Evolutionary conservation across 2,329 filamentous ascomycete genomes (phyloP), one percentile per base, ranked within the genome.

Genomic region (Sclerotinia subarctica): DNA sequence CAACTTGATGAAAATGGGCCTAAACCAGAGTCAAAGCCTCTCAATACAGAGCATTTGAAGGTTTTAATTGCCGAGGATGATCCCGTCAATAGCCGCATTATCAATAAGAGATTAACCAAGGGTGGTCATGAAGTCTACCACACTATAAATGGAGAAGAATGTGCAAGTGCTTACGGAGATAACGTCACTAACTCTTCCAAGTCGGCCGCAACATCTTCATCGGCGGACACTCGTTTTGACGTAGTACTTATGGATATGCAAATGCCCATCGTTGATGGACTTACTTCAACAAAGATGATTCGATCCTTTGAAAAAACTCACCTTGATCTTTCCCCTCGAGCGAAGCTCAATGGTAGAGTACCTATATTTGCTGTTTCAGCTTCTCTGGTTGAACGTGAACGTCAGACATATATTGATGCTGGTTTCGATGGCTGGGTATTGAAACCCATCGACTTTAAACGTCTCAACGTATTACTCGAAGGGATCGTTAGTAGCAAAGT

Each of bases 181-280:
- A 84, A 83, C 63, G 82, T 88, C 0, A 78, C 26, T 19, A 32
- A 64, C n/a, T 52, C 24, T 29, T 21, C 49, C 24, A 52, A 44
- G 19, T 3, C 47, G 7, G 1, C 32, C 19, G 26, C 10, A 35
- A 24, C 44, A 54, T 24, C 38, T 35, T 44, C 63, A 32, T 35
- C 38, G 8, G 38, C 49, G 13, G 24, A n/a, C 15, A 62, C 78
- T 35, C 79, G 80, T 29, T 95, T 91, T 74, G 92, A 96, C 77
- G 88, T 93, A 6, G 83, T 97, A 59, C 82, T 97, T 70, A 96
- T 96, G 93, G 93, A 96, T 76, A 93, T 97, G 85, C 92, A 96
- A 84, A 96, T 97, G 93, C 93, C 93, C 24, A 95, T 96, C 44
- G 90, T 96, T 5, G 92, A 96, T 75, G 93, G 93, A 19, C 83